Conservation (phyloP, 2,329 filamentous ascomycete species). For the Verticillium klebahnii region DNA sequence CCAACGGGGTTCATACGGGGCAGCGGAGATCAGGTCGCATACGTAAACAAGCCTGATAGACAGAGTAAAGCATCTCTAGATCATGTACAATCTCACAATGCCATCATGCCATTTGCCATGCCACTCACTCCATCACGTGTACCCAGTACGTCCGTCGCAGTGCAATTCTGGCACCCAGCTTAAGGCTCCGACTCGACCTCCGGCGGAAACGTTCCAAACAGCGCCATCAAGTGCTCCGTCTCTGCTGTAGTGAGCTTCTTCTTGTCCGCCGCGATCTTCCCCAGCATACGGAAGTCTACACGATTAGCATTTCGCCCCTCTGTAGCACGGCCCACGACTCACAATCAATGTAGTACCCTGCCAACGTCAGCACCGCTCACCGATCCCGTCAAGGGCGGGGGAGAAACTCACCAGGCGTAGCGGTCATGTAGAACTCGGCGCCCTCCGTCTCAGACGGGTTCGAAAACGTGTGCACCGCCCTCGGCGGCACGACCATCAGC, state of each 20-base stretch:
- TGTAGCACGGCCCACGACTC: slow-evolving; percentile 10
- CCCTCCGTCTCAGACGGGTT: slow-evolving; percentile 26
- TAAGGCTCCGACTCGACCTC: slow-evolving; percentile 27
- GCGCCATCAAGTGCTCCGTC: slow-evolving; percentile 26
- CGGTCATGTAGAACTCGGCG: slow-evolving; percentile 31
- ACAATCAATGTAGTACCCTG: slow-evolving; percentile 31
- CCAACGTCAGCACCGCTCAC: slow-evolving; percentile 3
- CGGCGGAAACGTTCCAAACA: slow-evolving; percentile 30
- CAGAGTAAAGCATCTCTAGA: slow-evolving; percentile 1
- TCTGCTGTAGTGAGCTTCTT: slow-evolving; percentile 20
- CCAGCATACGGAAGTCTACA: slow-evolving; percentile 29
- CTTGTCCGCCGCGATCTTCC: slow-evolving; percentile 20
- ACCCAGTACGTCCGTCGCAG: background rate
- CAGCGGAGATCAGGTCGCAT: slow-evolving; percentile 23
- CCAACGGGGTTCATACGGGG: slow-evolving; percentile 9
- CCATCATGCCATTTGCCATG: background rate
- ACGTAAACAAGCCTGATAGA: slow-evolving; percentile 10
- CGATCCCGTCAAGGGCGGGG: background rate
- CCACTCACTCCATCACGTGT: background rate
- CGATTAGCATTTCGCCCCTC: slow-evolving; percentile 6
- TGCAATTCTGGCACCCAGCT: slow-evolving; percentile 1
- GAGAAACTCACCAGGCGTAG: slow-evolving; percentile 22
- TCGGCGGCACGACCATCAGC: slow-evolving; percentile 28
- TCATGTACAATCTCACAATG: background rate
- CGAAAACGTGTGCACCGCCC: slow-evolving; percentile 28